Evolutionary conservation across 495 filamentous ascomycete species (phyloP).

Genomic region (Penicillium antarcticum): DNA sequence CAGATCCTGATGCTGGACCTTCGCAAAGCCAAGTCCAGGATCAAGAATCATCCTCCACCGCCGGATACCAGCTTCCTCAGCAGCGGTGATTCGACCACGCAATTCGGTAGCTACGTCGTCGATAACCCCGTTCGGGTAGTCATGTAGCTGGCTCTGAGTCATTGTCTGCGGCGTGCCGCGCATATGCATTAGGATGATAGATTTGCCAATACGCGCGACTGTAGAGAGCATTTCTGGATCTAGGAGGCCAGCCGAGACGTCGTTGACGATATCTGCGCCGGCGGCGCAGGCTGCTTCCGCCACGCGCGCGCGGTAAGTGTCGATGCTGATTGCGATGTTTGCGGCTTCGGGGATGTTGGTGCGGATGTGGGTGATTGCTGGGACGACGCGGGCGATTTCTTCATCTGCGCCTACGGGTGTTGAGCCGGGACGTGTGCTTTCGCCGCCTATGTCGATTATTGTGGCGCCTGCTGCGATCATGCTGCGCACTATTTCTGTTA

Average conservation of each 20-base stretch:
- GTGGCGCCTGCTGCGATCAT: conserved; percentile 68
- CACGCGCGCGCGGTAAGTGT: conserved; percentile 87
- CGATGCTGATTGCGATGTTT: conserved; percentile 72
- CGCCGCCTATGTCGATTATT: conserved; percentile 90
- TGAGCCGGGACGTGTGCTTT: conserved; percentile 80
- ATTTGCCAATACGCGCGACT: conserved; percentile 73
- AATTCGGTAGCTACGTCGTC: conserved; percentile 67
- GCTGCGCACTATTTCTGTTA: conserved; percentile 48
- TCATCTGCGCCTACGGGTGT: conserved; percentile 61
- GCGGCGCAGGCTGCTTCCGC: conserved; percentile 76
- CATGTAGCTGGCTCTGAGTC: conserved; percentile 53
- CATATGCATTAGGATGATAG: conserved; percentile 93
- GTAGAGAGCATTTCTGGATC: conserved; percentile 82
- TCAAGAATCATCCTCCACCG: conserved; percentile 95
- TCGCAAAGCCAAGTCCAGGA: conserved; percentile 92
- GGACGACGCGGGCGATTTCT: conserved; percentile 75
- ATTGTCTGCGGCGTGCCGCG: conserved; percentile 86
- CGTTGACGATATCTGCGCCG: conserved; percentile 93
- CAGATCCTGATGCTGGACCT: conserved; percentile 75
- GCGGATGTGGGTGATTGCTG: conserved; percentile 71
- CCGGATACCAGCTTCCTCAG: conserved; percentile 77
- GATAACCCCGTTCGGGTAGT: conserved; percentile 76
- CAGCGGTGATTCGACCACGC: conserved; percentile 63
- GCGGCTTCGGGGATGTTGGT: conserved; percentile 54
- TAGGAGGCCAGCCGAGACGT: conserved; percentile 78